Conservation (phyloP, 2,329 filamentous ascomycete species). For the Ploettnerulaceae sp. region DNA sequence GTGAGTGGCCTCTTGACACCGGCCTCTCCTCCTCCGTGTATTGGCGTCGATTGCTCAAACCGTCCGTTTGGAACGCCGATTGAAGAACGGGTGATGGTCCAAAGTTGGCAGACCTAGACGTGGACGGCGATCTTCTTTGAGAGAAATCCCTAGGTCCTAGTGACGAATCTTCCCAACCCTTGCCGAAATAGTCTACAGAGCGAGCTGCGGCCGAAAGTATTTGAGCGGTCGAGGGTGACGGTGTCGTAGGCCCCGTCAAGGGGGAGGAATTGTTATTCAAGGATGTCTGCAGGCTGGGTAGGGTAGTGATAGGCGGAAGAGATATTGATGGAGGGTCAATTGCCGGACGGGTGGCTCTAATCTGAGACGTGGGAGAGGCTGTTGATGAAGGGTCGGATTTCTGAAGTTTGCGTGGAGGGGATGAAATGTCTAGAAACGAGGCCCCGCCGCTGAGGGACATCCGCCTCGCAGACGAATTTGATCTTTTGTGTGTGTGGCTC, state of each 20-base stretch:
- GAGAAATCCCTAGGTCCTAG: slow-evolving; percentile 23
- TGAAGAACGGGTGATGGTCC: slow-evolving; percentile 21
- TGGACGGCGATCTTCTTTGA: slow-evolving; percentile 21
- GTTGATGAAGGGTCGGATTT: slow-evolving; percentile 26
- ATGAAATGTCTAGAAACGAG: slow-evolving; percentile 18
- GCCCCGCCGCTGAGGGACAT: slow-evolving; percentile 21
- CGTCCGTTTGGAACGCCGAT: slow-evolving; percentile 8
- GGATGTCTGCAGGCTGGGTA: slow-evolving; percentile 28
- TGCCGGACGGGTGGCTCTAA: slow-evolving; percentile 13
- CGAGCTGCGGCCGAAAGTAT: slow-evolving; percentile 32
- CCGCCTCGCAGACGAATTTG: slow-evolving; percentile 21
- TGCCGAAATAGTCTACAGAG: slow-evolving; percentile 32
- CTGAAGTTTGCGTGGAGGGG: slow-evolving; percentile 25
- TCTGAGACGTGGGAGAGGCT: slow-evolving; percentile 19
- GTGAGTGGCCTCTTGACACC: slow-evolving; percentile 37
- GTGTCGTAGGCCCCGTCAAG: slow-evolving; percentile 27
- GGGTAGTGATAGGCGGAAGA: slow-evolving; percentile 32
- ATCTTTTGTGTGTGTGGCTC: slow-evolving; percentile 17
- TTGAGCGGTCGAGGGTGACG: slow-evolving; percentile 32
- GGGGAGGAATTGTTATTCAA: slow-evolving; percentile 26
- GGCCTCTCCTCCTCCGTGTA: slow-evolving; percentile 13
- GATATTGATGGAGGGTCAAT: slow-evolving; percentile 18
- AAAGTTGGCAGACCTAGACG: slow-evolving; percentile 20
- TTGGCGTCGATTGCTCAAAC: slow-evolving; percentile 2
- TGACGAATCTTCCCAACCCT: slow-evolving; percentile 28